A percentile compares a stretch with the other conserved stretches of the same genome.
These are phyloP conservation scores for Phylloporus sp. DNA, from an alignment of 768 basidiomycete genomes.

Conservation along the genomic window DNA sequence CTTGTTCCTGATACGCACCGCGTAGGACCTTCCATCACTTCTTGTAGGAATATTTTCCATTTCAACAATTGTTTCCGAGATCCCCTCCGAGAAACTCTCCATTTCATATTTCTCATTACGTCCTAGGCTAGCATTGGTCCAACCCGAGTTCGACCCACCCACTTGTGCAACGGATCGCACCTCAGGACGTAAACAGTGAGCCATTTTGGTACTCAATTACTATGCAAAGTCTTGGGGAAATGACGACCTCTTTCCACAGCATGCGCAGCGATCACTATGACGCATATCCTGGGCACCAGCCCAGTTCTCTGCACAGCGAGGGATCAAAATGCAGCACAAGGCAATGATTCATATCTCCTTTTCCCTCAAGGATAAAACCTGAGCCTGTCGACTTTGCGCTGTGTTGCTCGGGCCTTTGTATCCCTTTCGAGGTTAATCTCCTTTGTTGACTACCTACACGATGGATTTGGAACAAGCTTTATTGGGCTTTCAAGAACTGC, in stretches of 20 bases:
- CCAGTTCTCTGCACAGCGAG: neutral
- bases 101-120: no score
- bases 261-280: neutral
- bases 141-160: no score
- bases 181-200: no score
- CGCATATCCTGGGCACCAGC: neutral
- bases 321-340: slow-evolving; percentile 4
- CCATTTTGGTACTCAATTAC: neutral
- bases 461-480: slow-evolving; percentile 16
- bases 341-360: slow-evolving; percentile 15
- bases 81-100: no score
- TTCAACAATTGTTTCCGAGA: no score
- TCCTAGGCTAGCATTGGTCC: no score
- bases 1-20: no score
- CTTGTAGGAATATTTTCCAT: no score
- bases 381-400: neutral
- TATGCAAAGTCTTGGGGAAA: neutral
- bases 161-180: no score
- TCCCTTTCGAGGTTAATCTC: neutral
- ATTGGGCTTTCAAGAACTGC: neutral
- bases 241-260: neutral
- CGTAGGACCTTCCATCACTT: no score
- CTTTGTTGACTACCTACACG: slow-evolving; percentile 2
- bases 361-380: slow-evolving; percentile 9
- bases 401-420: neutral